phyloP scores from a whole-genome alignment of 768 basidiomycete genomes.

The Pleurotus tuoliensis region DNA sequence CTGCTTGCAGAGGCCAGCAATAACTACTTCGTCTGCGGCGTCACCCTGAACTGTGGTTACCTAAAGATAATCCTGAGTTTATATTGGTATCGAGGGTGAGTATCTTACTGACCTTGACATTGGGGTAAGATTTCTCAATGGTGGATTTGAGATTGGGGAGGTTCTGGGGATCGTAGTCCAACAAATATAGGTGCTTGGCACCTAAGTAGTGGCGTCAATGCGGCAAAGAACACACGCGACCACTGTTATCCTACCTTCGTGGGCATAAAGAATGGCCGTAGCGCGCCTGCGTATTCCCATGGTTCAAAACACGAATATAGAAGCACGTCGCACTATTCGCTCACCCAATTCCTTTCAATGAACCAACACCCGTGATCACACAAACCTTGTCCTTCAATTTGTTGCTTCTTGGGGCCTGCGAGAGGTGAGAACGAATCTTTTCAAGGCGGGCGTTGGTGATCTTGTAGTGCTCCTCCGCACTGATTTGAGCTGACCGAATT shows the following conservation, averaged over 20 bases:
- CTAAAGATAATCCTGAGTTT: constrained; percentile 32
- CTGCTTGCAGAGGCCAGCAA: constrained; percentile 63
- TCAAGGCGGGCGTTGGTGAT: constrained; percentile 63
- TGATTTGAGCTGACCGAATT: constrained; percentile 21
- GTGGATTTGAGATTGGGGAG: constrained; percentile 67
- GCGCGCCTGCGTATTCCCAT: constrained; percentile 50
- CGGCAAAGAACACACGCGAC: too few relatives aligned
- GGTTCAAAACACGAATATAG: constrained; percentile 2
- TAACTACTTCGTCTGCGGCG: constrained; percentile 73
- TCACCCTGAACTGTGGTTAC: constrained; percentile 77
- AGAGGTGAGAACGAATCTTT: constrained; percentile 66
- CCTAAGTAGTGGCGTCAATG: constrained; percentile 37
- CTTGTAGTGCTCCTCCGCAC: constrained; percentile 49
- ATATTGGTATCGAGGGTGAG: not conserved
- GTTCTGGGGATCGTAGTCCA: constrained; percentile 31
- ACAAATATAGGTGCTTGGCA: constrained; percentile 61
- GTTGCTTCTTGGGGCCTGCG: constrained; percentile 43
- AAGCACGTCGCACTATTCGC: not conserved
- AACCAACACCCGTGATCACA: constrained; percentile 85
- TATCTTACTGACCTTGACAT: constrained; percentile 62
- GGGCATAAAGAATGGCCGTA: constrained; percentile 67
- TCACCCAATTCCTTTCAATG: constrained; percentile 86
- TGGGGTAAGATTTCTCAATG: constrained; percentile 64
- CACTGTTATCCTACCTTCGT: constrained; percentile 53
- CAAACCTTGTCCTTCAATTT: constrained; percentile 77